phyloP scores from a whole-genome alignment of 768 basidiomycete species.

The Cubamyces lactineus region DNA sequence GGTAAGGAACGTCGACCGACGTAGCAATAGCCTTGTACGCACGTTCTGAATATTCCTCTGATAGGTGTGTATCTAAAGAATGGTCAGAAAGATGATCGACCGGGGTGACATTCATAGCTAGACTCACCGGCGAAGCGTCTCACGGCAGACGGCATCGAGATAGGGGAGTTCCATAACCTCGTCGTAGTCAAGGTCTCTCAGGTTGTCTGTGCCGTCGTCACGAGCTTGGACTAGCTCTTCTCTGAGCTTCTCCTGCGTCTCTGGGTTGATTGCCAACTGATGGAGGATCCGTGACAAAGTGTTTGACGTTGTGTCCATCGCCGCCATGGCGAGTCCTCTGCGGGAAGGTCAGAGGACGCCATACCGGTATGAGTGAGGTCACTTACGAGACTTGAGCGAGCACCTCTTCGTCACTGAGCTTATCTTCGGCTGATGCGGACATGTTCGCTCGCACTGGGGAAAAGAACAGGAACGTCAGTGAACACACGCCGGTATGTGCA shows the following conservation, averaged over 20 bases:
- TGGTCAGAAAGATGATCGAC: not conserved
- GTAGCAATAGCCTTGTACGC: not conserved
- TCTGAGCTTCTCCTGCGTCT: not conserved
- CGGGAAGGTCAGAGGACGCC: not conserved
- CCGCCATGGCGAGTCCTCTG: not conserved
- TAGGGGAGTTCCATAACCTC: constrained; percentile 30
- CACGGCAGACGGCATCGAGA: constrained; percentile 34
- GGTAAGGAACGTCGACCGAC: too few species aligned
- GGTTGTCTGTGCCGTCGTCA: constrained; percentile 10
- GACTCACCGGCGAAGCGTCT: constrained; percentile 32
- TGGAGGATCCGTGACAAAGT: not conserved
- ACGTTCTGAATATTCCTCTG: constrained; percentile 10
- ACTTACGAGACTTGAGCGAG: constrained; percentile 23
- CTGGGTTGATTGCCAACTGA: not conserved
- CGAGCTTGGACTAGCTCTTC: not conserved
- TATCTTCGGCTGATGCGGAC: constrained; percentile 11
- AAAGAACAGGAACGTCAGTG: not conserved
- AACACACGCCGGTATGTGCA: too few species aligned
- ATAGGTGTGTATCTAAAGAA: constrained; percentile 8
- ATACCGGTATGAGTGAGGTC: not conserved
- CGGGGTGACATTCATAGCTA: not conserved
- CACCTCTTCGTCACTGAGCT: constrained; percentile 20
- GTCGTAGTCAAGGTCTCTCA: constrained; percentile 28
- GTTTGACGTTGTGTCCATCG: not conserved
- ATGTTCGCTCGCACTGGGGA: constrained; percentile 22